These are phyloP conservation scores for Tylopilus sp. DNA, from an alignment of 768 basidiomycete species.

Conservation along the genomic window DNA sequence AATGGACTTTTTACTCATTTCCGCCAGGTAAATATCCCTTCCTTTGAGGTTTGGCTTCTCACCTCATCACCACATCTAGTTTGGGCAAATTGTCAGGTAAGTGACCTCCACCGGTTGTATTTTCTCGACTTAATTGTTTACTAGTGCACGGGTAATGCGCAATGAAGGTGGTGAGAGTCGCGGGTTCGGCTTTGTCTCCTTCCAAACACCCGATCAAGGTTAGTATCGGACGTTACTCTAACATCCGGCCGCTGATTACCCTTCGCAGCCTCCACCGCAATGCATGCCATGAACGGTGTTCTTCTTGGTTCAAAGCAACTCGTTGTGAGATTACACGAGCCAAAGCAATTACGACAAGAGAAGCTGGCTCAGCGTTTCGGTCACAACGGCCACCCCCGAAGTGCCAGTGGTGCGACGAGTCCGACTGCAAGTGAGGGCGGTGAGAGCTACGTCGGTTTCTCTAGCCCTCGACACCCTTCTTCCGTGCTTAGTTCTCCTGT, in stretches of 20 bases:
- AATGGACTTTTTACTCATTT: slow-evolving; percentile 83
- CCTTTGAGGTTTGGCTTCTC: slow-evolving; percentile 9
- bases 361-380: slow-evolving; percentile 82
- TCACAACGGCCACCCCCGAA: slow-evolving; percentile 77
- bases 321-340: slow-evolving; percentile 86
- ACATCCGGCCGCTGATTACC: slow-evolving; percentile 1
- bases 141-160: slow-evolving; percentile 90
- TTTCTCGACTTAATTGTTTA: background rate
- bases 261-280: slow-evolving; percentile 59
- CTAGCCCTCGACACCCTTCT: slow-evolving; percentile 61
- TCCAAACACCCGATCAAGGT: slow-evolving; percentile 82
- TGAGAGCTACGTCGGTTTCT: slow-evolving; percentile 70
- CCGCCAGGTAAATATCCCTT: slow-evolving; percentile 49
- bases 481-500: slow-evolving; percentile 55
- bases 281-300: slow-evolving; percentile 79
- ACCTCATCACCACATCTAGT: slow-evolving; percentile 42
- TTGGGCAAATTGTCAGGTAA: slow-evolving; percentile 86
- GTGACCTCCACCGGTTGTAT: background rate
- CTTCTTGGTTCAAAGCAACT: slow-evolving; percentile 72
- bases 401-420: slow-evolving; percentile 79
- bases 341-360: slow-evolving; percentile 87
- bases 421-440: slow-evolving; percentile 81
- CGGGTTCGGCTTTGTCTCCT: slow-evolving; percentile 91
- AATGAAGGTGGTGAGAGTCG: slow-evolving; percentile 78
- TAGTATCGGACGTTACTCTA: background rate